Base-by-base conservation (phyloP, 225 moss, liverwort and hornwort genomes). In the Thuidium tamariscinum region DNA sequence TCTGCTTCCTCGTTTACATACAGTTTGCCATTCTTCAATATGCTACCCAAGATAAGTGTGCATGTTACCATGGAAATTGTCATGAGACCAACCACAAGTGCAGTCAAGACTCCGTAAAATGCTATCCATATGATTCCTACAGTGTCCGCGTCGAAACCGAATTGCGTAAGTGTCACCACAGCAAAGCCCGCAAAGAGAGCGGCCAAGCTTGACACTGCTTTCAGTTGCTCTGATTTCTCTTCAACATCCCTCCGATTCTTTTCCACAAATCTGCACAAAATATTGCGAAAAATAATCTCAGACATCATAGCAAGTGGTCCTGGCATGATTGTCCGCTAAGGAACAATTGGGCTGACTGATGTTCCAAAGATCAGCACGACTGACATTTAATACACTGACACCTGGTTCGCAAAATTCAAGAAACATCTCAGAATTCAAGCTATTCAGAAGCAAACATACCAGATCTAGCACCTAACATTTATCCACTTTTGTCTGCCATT, bases 1-100 rank as follows among this genome's bases (percentile, higher is more conserved):
- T 93, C 93, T 55, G 93, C 92, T 65, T 93, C 93, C 86, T 93
- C 90, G 55, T 93, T 93, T 41, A 93, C 92, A n/a, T 93, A 93
- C 4, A 90, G 86, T 64, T 92, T 92, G 46, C 93, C 91, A 23
- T 86, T 93, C 84, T 93, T 93, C 84, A 92, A 75, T 49, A 93
- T 93, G 89, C 90, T 92, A 67, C 93, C 93, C 57, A 93, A 82
- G 64, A 93, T 93, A 70, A 93, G 89, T 42, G 93, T 93, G 82
- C 92, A 92, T 20, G 93, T 93, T 52, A 93, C 93, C 93, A 92
- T 93, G 18, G 92, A 92, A 61, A 92, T 92, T 13, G 92, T 93
- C 91, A 90, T 93, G 73, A 88, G 88, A 64, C 93, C 93, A 12
- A 93, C 93, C 23, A 90, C 89, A 3, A 93, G 79, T 19, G 93